Percentiles rank a stretch among this genome's conserved stretches.
Evolutionary conservation across 305 asterid species (phyloP).

Genomic region (Fraxinus velutina): DNA sequence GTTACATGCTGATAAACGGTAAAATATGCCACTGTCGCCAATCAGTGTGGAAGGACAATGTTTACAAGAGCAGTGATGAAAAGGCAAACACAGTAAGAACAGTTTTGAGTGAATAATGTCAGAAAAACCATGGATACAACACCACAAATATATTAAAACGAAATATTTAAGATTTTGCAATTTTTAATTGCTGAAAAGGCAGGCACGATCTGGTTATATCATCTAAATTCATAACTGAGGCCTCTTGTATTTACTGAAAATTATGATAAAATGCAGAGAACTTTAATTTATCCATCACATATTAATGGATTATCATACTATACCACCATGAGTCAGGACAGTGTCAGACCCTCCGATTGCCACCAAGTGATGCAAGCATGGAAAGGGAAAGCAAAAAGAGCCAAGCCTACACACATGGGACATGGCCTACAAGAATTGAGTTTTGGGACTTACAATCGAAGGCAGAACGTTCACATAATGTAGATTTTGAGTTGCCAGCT

Average conservation of each 20-base stretch:
- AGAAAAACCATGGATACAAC: background rate
- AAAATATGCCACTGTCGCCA: background rate
- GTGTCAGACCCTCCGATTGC: background rate
- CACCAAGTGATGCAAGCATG: background rate
- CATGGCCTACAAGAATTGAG: background rate
- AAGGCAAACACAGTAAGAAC: background rate
- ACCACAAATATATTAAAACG: background rate
- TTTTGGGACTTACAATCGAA: constrained; percentile 61
- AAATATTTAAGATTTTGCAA: background rate
- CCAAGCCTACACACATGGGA: background rate
- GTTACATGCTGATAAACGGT: background rate
- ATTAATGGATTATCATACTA: background rate
- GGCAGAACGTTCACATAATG: constrained; percentile 83
- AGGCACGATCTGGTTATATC: background rate
- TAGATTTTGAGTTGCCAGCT: constrained; percentile 80
- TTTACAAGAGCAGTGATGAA: background rate
- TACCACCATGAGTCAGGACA: background rate
- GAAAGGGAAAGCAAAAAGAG: background rate
- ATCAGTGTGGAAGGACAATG: background rate
- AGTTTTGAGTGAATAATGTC: background rate
- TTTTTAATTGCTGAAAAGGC: background rate
- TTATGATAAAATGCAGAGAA: background rate
- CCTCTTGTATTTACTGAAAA: background rate
- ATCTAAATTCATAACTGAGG: background rate
- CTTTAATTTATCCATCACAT: background rate